Evolutionary conservation across 805 yeast genomes (phyloP).

Genomic region (Metschnikowia henanensis): DNA sequence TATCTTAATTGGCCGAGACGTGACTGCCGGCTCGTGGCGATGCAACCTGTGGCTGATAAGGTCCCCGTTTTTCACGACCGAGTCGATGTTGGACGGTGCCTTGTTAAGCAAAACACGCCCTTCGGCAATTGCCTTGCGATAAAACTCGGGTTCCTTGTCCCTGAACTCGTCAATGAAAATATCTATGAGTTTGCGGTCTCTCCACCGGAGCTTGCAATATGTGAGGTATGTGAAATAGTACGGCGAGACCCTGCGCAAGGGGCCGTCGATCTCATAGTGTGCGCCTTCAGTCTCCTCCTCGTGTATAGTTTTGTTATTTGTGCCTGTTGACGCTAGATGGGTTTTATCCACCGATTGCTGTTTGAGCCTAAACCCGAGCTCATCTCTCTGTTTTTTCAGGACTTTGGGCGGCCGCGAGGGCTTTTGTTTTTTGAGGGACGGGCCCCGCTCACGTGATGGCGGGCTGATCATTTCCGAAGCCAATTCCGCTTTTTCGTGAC

Average conservation of each 20-base stretch:
- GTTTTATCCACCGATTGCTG: slow-evolving; percentile 45
- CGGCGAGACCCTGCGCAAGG: slow-evolving; percentile 74
- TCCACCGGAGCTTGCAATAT: slow-evolving; percentile 90
- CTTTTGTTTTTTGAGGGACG: slow-evolving; percentile 3
- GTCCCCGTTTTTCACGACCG: slow-evolving; percentile 79
- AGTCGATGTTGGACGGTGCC: slow-evolving; percentile 59
- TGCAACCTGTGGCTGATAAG: slow-evolving; percentile 76
- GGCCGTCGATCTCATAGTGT: slow-evolving; percentile 54
- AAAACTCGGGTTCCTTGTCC: slow-evolving; percentile 69
- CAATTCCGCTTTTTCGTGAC: no score
- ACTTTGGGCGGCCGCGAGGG: slow-evolving; percentile 11
- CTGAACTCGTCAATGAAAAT: slow-evolving; percentile 84
- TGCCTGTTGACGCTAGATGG: slow-evolving; percentile 41
- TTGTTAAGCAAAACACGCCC: slow-evolving; percentile 81
- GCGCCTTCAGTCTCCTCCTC: slow-evolving; percentile 64
- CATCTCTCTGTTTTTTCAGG: slow-evolving; percentile 34
- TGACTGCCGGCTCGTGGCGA: slow-evolving; percentile 88
- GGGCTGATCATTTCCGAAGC: no score
- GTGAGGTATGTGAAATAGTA: slow-evolving; percentile 90
- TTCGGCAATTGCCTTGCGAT: slow-evolving; percentile 44
- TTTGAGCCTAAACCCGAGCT: slow-evolving; percentile 47
- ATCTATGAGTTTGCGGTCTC: slow-evolving; percentile 76
- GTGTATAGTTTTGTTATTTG: slow-evolving; percentile 37
- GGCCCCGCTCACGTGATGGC: not conserved
- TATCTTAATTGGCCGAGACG: slow-evolving; percentile 56